Base-by-base conservation (phyloP, 2,329 filamentous ascomycete genomes). In the Ophiostoma quercus region DNA sequence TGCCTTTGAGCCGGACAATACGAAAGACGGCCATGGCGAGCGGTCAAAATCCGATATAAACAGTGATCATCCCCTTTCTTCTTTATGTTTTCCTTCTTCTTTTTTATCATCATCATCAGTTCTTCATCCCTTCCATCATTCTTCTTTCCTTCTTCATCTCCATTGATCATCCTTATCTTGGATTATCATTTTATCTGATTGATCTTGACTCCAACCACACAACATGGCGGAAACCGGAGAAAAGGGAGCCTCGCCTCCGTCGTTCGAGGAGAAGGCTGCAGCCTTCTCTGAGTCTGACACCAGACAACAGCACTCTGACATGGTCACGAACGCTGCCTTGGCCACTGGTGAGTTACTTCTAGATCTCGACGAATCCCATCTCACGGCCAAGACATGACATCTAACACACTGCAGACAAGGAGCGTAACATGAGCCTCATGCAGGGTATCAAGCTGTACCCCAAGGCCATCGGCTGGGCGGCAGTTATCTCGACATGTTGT, bases 391-490 rank as follows among this genome's bases (percentile, higher is more conserved):
- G 54, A 63, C 25, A 68, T 62, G 51, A 54, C 60, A 14, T 22
- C 37, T 25, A 63, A 68, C 22, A 57, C 67, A 62, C 68, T 25
- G 57, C 69, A 57, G 69, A 66, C 34, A 66, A 66, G 41, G 69
- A 72, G 63, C 69, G 60, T 54, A 67, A 57, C 34, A 68, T 72
- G 67, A 54, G 25, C 14, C 66, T 71, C 29, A 19, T 67, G 39
- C 29, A 71, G 66, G 68, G 57, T 37, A 43, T 71, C 51, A 32
- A 29, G 37, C 37, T 66, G 32, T 69, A 71, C 39, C 71, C 62
- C 32, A 71, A 73, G 69, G 70, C 71, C 14, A 60, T 66, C 22
- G 54, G 54, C 63, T 74, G 67, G 70, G 71, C 47, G 3, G 29
- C 16, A 65, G 63, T 66, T 51, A 67, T 41, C 67, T 74, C 69